Base-by-base conservation (phyloP, 2,329 filamentous ascomycete species). In the Aspergillus ochraceus region DNA sequence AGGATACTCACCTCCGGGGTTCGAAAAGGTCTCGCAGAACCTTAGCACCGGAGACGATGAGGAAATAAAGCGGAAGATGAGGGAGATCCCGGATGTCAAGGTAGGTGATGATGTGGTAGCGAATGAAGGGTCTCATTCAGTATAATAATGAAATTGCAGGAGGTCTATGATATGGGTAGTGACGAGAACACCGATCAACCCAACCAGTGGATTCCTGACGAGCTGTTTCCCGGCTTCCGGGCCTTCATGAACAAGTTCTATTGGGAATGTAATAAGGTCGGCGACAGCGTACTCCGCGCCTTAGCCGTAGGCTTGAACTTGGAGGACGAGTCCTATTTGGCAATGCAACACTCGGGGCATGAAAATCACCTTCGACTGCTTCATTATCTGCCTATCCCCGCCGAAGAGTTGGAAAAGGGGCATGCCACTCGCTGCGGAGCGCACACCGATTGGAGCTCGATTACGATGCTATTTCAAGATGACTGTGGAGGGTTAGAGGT, bases 301-400 rank as follows among this genome's bases (percentile, higher is more conserved):
- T 71, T 85, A 4, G 80, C 82, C 4, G 57, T 79, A 4, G 82
- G 82, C 1, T 66, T 86, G 45, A 77, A 75, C 3, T 71, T 85
- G 2, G 73, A 78, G 0, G 76, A 81, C 53, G 77, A 80, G 54
- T 72, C 74, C 17, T 75, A 79, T 61, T 70, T 84, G n/a, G 63
- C 80, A 3, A 70, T 71, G 20, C 78, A 82, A 49, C 86, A 88
- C 70, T 80, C 79, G 36, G 81, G 82, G 0, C 77, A 82, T 58
- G 82, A 86, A 64, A 86, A 86, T 62, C 86, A 88, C 61, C 75
- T 88, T 10, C 80, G 87, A 1, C 71, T 89, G 26, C 74, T 88
- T 17, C 86, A 88, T 68, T 89, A 86, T 60, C 82, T 83, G 0
- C 74, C 80, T 2, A 74, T 84, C 4, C 74, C 79, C 26, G 78